Percentiles rank a stretch among this genome's conserved stretches.
Evolutionary conservation across 495 filamentous ascomycete species (phyloP).

Genomic region (Parmelia sp.): DNA sequence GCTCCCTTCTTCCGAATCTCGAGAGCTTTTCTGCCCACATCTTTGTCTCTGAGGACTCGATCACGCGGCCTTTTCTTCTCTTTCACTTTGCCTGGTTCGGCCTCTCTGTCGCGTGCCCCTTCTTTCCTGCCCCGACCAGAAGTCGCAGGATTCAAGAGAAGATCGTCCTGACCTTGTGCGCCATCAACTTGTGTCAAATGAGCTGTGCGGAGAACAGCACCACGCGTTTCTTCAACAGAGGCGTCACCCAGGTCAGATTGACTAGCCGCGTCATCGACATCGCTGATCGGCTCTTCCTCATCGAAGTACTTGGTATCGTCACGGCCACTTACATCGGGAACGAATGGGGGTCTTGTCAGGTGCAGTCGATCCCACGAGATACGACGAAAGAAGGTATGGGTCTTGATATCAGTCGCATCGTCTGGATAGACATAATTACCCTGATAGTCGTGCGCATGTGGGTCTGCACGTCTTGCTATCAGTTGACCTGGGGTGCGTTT

Average conservation of each 20-base stretch:
- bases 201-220: not conserved
- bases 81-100: conserved; percentile 32
- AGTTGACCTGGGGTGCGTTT: conserved; percentile 24
- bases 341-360: conserved; percentile 61
- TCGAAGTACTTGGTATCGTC: conserved; percentile 92
- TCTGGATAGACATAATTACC: conserved; percentile 66
- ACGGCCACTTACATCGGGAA: conserved; percentile 60
- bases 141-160: not conserved
- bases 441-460: conserved; percentile 31
- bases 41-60: conserved; percentile 65
- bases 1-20: conserved; percentile 73
- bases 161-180: conserved; percentile 13
- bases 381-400: conserved; percentile 64
- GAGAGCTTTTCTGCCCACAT: conserved; percentile 56
- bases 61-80: conserved; percentile 71
- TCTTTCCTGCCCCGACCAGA: not conserved
- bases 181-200: conserved; percentile 21
- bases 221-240: not conserved
- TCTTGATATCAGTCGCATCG: conserved; percentile 72
- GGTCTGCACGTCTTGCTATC: conserved; percentile 32
- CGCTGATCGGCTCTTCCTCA: conserved; percentile 62
- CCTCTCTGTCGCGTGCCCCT: not conserved
- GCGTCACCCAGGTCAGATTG: conserved; percentile 2
- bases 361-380: conserved; percentile 66
- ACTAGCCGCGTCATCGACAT: conserved; percentile 34